Base-by-base conservation (phyloP, 257 asterid species). In the Orobanche coerulescens region DNA sequence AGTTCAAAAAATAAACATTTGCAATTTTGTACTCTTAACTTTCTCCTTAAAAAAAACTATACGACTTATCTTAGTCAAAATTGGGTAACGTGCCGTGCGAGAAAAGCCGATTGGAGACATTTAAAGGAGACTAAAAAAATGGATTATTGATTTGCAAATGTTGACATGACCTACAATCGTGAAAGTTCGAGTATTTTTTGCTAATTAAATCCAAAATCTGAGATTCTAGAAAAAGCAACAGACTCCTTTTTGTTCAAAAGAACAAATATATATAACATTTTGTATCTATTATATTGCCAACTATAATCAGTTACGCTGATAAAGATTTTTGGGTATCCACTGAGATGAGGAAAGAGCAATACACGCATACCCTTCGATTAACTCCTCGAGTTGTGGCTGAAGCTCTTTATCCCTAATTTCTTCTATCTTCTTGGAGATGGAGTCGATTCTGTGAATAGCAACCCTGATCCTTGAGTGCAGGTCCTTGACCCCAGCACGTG, bases 371-470 rank as follows among this genome's bases (percentile, higher is more conserved):
- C 99, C 96, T 62, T 84, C 90, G 15, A 93, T 89, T 78, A 93
- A 76, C 78, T 89, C 99, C 81, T 93, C 97, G 8, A 93, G 91
- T 74, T 93, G 99, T 42, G 95, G 99, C 74, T 86, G 96, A 52
- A 93, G 95, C 71, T 89, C 96, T 20, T 77, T 61, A 65, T 93
- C 97, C 78, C 97, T 76, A 43, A 93, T 75, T 49, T 86, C 96
- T 79, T 93, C 98, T 0, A 93, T 89, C 58, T 86, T 84, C 80
- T 82, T 84, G 0, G 97, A 86, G 57, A 93, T 81, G 4, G 94
- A 81, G 76, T 81, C 77, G 43, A 89, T 89, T 75, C 97, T 78
- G 36, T 89, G 97, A 40, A 93, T 80, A 55, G 99, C 95, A 71
- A 93, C 95, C 66, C 79, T 78, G 33, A 89, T 83, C 67, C 99